phyloP scores from a whole-genome alignment of 768 basidiomycete species.

The Tylopilus intermedius region DNA sequence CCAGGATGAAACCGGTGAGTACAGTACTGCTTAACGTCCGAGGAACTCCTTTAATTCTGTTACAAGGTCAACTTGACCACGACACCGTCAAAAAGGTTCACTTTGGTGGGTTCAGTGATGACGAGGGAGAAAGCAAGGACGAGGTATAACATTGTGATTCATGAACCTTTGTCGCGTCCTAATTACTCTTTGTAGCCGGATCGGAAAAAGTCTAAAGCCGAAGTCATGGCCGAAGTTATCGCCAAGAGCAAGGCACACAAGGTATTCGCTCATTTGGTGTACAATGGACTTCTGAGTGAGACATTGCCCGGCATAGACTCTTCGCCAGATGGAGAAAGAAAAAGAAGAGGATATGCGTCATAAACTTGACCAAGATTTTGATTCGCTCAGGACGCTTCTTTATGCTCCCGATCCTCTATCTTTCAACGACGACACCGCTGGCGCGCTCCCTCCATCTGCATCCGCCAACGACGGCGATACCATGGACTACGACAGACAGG shows the following conservation, averaged over 20 bases:
- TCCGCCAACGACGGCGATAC: slow-evolving; percentile 21
- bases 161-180: background rate
- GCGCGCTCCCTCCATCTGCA: background rate
- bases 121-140: slow-evolving; percentile 49
- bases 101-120: slow-evolving; percentile 84
- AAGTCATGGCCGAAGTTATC: slow-evolving; percentile 97
- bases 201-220: slow-evolving; percentile 86
- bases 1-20: slow-evolving; percentile 43
- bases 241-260: slow-evolving; percentile 96
- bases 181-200: slow-evolving; percentile 48
- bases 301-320: slow-evolving; percentile 46
- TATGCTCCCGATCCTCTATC: slow-evolving; percentile 50
- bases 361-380: slow-evolving; percentile 85
- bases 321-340: slow-evolving; percentile 84
- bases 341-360: slow-evolving; percentile 81
- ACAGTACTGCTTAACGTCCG: background rate
- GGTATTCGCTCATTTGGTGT: slow-evolving; percentile 37
- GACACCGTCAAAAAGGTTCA: slow-evolving; percentile 65
- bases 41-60: background rate
- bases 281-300: background rate
- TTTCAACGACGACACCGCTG: slow-evolving; percentile 34
- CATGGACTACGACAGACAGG: slow-evolving; percentile 85
- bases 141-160: slow-evolving; percentile 36
- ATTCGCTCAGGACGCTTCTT: slow-evolving; percentile 71
- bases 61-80: slow-evolving; percentile 60